A percentile compares a stretch with the other conserved stretches of the same genome.
Conservation (phyloP, 2,329 filamentous ascomycete species). For the Lachnellula occidentalis region DNA sequence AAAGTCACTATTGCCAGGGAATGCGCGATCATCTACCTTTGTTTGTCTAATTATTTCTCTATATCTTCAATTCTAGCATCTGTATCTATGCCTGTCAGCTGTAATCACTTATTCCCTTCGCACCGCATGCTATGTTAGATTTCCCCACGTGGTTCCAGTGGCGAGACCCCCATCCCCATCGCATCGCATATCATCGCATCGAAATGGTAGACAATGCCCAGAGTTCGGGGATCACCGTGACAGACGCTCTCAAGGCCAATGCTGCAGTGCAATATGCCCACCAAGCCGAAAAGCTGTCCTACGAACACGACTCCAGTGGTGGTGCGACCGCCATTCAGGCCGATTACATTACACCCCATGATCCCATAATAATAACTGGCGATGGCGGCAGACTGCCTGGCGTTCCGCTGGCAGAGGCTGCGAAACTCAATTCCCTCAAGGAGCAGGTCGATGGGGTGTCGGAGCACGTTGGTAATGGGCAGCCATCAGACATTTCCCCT, state of each 20-base stretch:
- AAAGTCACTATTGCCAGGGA: no score
- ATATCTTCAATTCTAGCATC: no score
- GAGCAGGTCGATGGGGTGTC: conserved; percentile 37
- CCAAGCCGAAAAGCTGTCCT: conserved; percentile 55
- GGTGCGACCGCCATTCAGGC: conserved; percentile 53
- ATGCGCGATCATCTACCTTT: no score
- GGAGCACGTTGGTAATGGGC: conserved; percentile 32
- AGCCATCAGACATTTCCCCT: conserved; percentile 11
- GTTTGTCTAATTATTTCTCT: no score
- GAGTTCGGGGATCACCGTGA: background rate
- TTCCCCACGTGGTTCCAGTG: background rate
- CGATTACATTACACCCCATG: conserved; percentile 61
- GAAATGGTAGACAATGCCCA: conserved; percentile 3
- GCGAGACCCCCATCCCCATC: background rate
- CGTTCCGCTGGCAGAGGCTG: conserved; percentile 64
- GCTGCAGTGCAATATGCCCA: conserved; percentile 51
- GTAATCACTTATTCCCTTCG: no score
- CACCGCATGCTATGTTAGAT: background rate
- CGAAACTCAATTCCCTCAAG: conserved; percentile 61
- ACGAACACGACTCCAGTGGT: conserved; percentile 25
- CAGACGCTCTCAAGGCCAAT: background rate
- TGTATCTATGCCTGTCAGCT: no score
- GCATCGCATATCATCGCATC: background rate
- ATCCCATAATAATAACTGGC: conserved; percentile 64
- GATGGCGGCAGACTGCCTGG: conserved; percentile 62